These are phyloP conservation scores for Trichopus zeylanicus DNA, from an alignment of 116 monocot species.

Conservation along the genomic window DNA sequence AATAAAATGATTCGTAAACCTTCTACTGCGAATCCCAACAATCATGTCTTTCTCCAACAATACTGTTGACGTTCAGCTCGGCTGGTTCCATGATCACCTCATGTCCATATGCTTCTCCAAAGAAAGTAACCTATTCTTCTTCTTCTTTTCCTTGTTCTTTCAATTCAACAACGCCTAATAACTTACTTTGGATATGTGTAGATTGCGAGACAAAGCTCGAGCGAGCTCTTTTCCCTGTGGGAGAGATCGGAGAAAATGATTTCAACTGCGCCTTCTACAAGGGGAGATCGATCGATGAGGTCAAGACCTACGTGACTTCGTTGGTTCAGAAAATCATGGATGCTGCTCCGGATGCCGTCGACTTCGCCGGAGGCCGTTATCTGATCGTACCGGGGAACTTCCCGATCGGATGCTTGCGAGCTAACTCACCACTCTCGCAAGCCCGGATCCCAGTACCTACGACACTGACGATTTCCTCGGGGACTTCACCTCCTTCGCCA, in stretches of 20 bases:
- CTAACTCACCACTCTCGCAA: conserved; percentile 10
- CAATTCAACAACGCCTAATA: too few species aligned
- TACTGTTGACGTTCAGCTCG: too few species aligned
- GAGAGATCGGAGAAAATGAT: conserved; percentile 65
- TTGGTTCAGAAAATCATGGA: conserved; percentile 26
- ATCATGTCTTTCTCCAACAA: too few species aligned
- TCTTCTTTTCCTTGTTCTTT: too few species aligned
- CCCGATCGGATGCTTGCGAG: conserved; percentile 31
- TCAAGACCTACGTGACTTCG: conserved; percentile 14
- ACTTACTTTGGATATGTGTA: too few species aligned
- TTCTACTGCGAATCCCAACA: too few species aligned
- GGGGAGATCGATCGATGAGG: conserved; percentile 9
- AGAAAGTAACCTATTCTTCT: too few species aligned
- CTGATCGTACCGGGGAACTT: conserved; percentile 32
- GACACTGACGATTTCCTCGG: conserved; percentile 15
- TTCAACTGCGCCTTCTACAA: conserved; percentile 29
- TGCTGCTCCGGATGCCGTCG: conserved; percentile 21
- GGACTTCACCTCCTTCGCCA: conserved; percentile 18
- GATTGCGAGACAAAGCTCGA: background rate
- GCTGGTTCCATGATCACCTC: too few species aligned
- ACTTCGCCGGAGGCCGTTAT: conserved; percentile 17
- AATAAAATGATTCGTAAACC: too few species aligned
- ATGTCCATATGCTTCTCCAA: too few species aligned
- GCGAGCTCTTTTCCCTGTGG: conserved; percentile 35
- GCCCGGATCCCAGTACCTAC: background rate